Evolutionary conservation across 116 monocot genomes (phyloP).

Genomic region (Thalassia testudinum): DNA sequence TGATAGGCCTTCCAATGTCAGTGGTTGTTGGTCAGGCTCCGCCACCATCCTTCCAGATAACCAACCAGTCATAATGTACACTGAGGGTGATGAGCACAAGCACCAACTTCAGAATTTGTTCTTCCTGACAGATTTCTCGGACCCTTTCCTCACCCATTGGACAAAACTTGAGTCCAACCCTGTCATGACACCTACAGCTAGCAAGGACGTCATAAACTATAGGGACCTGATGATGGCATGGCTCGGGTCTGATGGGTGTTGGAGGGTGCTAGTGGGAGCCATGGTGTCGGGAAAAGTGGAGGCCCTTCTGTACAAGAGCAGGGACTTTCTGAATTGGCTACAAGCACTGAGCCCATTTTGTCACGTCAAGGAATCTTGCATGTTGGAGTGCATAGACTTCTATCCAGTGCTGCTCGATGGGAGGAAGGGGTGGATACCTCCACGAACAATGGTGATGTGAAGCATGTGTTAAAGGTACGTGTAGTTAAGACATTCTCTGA

Average conservation of each 20-base stretch:
- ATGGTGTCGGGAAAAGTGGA: background rate
- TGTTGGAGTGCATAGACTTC: conserved; percentile 82
- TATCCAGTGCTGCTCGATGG: conserved; percentile 17
- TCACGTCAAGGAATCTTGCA: conserved; percentile 21
- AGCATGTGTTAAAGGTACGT: conserved; percentile 28
- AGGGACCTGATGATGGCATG: conserved; percentile 24
- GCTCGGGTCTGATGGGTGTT: conserved; percentile 10
- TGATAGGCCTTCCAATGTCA: conserved; percentile 23
- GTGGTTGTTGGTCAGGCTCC: conserved; percentile 59
- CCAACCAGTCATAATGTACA: conserved; percentile 18
- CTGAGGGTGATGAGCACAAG: conserved; percentile 7
- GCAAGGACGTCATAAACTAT: conserved; percentile 4
- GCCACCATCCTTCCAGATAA: conserved; percentile 27
- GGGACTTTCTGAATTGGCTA: conserved; percentile 40
- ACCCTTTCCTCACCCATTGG: conserved; percentile 22
- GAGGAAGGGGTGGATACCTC: conserved; percentile 24
- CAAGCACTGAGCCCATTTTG: conserved; percentile 26
- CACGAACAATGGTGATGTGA: conserved; percentile 2
- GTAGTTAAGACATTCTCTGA: conserved; percentile 10
- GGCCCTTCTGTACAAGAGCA: conserved; percentile 17
- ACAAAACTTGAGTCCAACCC: conserved; percentile 22
- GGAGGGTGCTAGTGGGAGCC: conserved; percentile 20
- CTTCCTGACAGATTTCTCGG: conserved; percentile 10
- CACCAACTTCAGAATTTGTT: conserved; percentile 23
- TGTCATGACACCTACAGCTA: conserved; percentile 4